A percentile compares a stretch with the other conserved stretches of the same genome.
Evolutionary conservation across 2,329 filamentous ascomycete species (phyloP).

Genomic region (Fusarium protoensiforme): DNA sequence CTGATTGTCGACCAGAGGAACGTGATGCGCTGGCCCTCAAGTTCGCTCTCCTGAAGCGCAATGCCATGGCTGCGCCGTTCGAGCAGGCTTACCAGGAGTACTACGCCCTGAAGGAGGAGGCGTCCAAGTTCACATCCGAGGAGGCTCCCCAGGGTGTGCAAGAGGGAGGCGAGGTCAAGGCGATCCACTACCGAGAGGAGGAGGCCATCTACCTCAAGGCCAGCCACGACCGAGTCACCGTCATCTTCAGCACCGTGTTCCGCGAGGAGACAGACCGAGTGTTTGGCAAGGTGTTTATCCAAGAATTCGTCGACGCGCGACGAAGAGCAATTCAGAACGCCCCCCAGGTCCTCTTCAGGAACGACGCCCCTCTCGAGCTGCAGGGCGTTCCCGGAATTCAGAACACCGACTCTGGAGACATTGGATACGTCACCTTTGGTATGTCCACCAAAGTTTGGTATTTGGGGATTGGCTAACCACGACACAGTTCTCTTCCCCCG

Average conservation of each 20-base stretch:
- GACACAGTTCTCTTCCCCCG: conserved; percentile 88
- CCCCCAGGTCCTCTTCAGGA: conserved; percentile 95
- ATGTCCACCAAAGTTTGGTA: conserved; percentile 28
- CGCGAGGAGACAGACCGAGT: conserved; percentile 97
- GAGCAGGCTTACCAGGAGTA: conserved; percentile 97
- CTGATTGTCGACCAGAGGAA: conserved; percentile 67
- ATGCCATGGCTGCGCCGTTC: conserved; percentile 98
- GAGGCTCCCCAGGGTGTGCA: conserved; percentile 89
- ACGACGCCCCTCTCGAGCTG: conserved; percentile 92
- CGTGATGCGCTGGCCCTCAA: conserved; percentile 87
- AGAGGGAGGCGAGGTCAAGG: conserved; percentile 93
- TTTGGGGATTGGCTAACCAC: conserved; percentile 30
- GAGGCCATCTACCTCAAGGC: conserved; percentile 99
- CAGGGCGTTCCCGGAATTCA: conserved; percentile 87
- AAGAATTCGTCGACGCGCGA: conserved; percentile 97
- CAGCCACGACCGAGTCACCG: conserved; percentile 95
- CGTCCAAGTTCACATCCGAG: conserved; percentile 92
- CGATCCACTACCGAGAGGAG: conserved; percentile 98
- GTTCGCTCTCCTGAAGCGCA: conserved; percentile 93
- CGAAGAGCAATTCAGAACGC: conserved; percentile 97
- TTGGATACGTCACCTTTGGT: conserved; percentile 99
- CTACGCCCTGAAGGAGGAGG: conserved; percentile 85
- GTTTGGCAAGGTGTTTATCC: conserved; percentile 97
- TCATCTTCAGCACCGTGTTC: conserved; percentile 99
- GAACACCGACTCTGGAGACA: conserved; percentile 80